A percentile compares a stretch with the other conserved stretches of the same genome.
phyloP scores from a whole-genome alignment of 768 basidiomycete species.

The Tylopilus sp. region DNA sequence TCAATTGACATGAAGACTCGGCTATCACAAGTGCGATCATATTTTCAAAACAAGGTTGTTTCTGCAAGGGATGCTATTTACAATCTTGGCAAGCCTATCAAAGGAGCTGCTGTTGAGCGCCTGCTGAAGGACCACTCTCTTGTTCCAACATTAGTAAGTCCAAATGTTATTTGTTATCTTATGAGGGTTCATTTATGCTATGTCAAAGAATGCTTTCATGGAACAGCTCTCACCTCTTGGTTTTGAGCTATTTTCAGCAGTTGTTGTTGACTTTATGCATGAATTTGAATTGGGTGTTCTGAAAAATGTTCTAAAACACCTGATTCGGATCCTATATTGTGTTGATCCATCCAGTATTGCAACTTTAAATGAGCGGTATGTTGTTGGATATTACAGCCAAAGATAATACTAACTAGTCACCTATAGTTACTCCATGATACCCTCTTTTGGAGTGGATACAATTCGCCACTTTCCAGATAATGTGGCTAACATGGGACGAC shows the following conservation, averaged over 20 bases:
- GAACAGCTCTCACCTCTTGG: neutral
- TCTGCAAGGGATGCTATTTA: neutral
- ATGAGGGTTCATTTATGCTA: too few species aligned
- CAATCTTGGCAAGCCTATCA: neutral
- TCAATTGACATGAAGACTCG: neutral
- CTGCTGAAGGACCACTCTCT: neutral
- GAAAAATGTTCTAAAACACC: neutral
- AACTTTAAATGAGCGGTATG: neutral
- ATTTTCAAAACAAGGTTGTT: neutral
- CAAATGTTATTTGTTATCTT: too few species aligned
- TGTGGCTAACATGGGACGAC: conserved; percentile 35
- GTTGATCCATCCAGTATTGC: neutral
- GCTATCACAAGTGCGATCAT: neutral
- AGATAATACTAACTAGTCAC: too few species aligned
- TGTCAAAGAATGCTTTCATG: neutral
- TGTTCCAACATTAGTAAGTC: neutral
- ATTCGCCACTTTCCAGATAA: conserved; percentile 37
- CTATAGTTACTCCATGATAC: neutral
- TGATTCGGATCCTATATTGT: neutral
- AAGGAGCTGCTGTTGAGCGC: neutral
- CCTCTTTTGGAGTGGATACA: neutral
- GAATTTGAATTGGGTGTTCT: too few species aligned
- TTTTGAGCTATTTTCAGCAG: neutral
- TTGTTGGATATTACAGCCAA: too few species aligned
- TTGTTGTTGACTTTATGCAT: neutral